Evolutionary conservation across 371 early-diverging fungal species (phyloP).

Genomic region (Dichotomocladium elegans): DNA sequence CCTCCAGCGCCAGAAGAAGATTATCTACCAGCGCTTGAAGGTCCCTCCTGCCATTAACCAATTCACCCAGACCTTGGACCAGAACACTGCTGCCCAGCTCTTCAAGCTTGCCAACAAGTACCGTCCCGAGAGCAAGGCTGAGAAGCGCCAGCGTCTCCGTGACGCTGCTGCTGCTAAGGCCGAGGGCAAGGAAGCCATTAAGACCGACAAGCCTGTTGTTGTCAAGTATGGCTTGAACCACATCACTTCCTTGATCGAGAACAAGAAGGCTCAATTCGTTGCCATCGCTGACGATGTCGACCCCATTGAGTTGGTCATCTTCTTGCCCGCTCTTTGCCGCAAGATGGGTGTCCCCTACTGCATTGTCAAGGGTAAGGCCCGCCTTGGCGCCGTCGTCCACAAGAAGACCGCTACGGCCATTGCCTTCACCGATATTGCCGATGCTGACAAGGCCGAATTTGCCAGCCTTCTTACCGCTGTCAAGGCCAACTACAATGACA

Average conservation of each 20-base stretch:
- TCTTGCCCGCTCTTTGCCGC: constrained; percentile 99
- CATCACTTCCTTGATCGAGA: constrained; percentile 96
- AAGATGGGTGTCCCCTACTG: constrained; percentile 99
- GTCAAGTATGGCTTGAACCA: constrained; percentile 99
- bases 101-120: constrained; percentile 98
- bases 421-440: constrained; percentile 91
- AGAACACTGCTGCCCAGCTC: constrained; percentile 95
- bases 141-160: constrained; percentile 94
- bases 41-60: constrained; percentile 99
- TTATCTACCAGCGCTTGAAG: constrained; percentile 97
- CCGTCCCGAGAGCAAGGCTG: constrained; percentile 96
- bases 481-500: constrained; percentile 92
- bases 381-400: constrained; percentile 98
- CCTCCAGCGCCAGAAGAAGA: constrained; percentile 95
- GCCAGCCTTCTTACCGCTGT: constrained; percentile 85
- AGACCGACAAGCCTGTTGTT: constrained; percentile 92
- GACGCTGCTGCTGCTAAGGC: constrained; percentile 78
- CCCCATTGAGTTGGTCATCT: constrained; percentile 98
- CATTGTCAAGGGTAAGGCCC: constrained; percentile 98
- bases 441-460: constrained; percentile 94
- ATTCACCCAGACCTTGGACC: constrained; percentile 96
- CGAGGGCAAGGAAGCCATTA: constrained; percentile 84
- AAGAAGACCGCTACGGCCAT: constrained; percentile 98
- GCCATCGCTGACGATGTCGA: constrained; percentile 99
- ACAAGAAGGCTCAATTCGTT: constrained; percentile 98